Base-by-base conservation (phyloP, 345 rosid species). In the Raphanus sativus region DNA sequence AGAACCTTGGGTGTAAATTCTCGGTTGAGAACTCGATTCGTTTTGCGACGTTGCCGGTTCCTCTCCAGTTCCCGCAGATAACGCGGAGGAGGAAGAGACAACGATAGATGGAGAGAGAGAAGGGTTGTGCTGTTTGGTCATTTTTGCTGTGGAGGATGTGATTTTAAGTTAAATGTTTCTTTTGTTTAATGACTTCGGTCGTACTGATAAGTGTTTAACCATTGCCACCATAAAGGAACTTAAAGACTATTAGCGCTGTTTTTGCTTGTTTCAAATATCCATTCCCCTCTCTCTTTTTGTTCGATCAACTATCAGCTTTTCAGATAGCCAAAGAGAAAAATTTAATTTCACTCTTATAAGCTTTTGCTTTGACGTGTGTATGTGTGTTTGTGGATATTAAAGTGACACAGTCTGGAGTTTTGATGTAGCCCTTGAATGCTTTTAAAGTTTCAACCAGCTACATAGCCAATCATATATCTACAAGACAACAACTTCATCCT, bases 1-100 rank as follows among this genome's bases (percentile, higher is more conserved):
- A 82, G 82, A 79, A 84, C 69, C 74, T 95, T 80, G 98, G 99
- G 2, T 95, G 99, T 89, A 94, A 88, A 81, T 21, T 88, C 3
- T 16, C 6, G 0, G 70, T 70, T 3, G 85, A 83, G 70, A 86
- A 86, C 12, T 65, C 52, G 3, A 16, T 2, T 32, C 1, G 4
- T 16, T 17, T 72, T 8, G 89, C 86, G 0, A 84, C 81, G 15
- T 94, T 94, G 71, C 89, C 88, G 0, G 87, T 78, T 12, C 98
- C 99, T 73, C 86, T 94, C 50, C 52, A 73, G 28, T 94, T 94
- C 79, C 96, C 91, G 29, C 17, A 81, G 3, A 68, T 67, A 60
- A 17, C 56, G 21, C 83, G 77, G 79, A 76, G 33, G 62, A 80
- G 73, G 83, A 78, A 13, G 17, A 62, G 82, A 50, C 54, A 6